Conservation (phyloP, 2,329 filamentous ascomycete genomes). For the Bipolaris cookei region DNA sequence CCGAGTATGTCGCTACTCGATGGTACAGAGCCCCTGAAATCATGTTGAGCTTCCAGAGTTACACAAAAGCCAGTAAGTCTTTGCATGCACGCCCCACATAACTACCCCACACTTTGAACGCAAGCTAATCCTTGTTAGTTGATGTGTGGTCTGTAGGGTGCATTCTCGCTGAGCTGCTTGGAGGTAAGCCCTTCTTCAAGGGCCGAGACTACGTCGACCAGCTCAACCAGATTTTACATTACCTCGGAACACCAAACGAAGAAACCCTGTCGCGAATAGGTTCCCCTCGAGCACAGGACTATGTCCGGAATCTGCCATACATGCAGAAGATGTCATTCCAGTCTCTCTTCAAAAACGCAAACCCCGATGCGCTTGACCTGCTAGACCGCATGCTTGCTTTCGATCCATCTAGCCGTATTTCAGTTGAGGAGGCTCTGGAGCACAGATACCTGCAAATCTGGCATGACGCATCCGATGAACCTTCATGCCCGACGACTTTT, state of each 20-base stretch:
- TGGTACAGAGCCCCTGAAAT: constrained; percentile 99
- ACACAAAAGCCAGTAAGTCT: constrained; percentile 87
- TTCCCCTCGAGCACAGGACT: constrained; percentile 94
- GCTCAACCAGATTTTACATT: constrained; percentile 98
- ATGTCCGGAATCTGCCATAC: constrained; percentile 92
- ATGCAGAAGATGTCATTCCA: constrained; percentile 95
- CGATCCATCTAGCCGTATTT: constrained; percentile 90
- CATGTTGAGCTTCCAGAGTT: constrained; percentile 99
- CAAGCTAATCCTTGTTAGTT: constrained; percentile 62
- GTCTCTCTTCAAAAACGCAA: constrained; percentile 88
- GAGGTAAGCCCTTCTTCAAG: constrained; percentile 98
- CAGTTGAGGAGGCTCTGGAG: constrained; percentile 92
- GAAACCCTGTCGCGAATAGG: constrained; percentile 93
- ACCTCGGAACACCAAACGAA: constrained; percentile 94
- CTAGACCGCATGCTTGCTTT: constrained; percentile 98
- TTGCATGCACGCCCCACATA: constrained; percentile 6
- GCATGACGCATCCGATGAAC: constrained; percentile 97
- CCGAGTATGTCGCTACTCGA: constrained; percentile 96
- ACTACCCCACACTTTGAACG: constrained; percentile 12
- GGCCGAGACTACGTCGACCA: constrained; percentile 99
- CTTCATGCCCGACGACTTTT: constrained; percentile 89
- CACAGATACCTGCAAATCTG: constrained; percentile 97
- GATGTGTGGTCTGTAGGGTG: constrained; percentile 99
- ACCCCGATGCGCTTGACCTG: constrained; percentile 92
- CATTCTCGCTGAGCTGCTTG: constrained; percentile 93